Evolutionary conservation across 2,329 filamentous ascomycete species (phyloP).

Genomic region (Diplodia sapinea): DNA sequence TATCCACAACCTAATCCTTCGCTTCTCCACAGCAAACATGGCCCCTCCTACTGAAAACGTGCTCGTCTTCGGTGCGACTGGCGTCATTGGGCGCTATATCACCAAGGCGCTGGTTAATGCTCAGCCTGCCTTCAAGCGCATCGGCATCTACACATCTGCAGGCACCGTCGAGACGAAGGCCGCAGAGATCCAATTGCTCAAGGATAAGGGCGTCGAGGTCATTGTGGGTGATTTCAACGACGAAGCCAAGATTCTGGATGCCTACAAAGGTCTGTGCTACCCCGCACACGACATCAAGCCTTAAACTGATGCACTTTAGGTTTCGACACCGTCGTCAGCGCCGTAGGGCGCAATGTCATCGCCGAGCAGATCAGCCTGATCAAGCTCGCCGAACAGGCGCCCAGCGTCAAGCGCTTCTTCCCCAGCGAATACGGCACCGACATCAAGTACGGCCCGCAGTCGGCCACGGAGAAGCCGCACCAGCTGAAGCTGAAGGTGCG

Average conservation of each 20-base stretch:
- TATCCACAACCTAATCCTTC: neutral
- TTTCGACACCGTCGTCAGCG: constrained; percentile 70
- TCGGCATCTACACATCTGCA: constrained; percentile 64
- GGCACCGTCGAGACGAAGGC: constrained; percentile 59
- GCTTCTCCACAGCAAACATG: neutral
- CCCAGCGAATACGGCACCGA: constrained; percentile 73
- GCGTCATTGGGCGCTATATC: constrained; percentile 60
- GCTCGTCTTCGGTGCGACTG: constrained; percentile 61
- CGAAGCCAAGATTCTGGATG: constrained; percentile 59
- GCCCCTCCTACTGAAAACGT: constrained; percentile 48
- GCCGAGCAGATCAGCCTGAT: constrained; percentile 67
- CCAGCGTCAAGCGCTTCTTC: constrained; percentile 66
- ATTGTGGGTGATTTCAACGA: constrained; percentile 62
- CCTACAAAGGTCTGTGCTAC: constrained; percentile 56
- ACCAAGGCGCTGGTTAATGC: constrained; percentile 55
- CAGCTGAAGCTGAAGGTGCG: constrained; percentile 74
- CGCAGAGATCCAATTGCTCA: constrained; percentile 55
- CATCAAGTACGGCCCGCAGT: constrained; percentile 66
- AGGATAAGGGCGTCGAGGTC: constrained; percentile 58
- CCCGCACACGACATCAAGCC: neutral
- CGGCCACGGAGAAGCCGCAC: constrained; percentile 68
- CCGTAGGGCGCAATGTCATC: constrained; percentile 68
- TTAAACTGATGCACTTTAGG: constrained; percentile 39
- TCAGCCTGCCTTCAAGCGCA: constrained; percentile 53
- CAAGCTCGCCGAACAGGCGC: constrained; percentile 60